Evolutionary conservation across 2,329 filamentous ascomycete genomes (phyloP).

Genomic region (Ophiostoma sp.): DNA sequence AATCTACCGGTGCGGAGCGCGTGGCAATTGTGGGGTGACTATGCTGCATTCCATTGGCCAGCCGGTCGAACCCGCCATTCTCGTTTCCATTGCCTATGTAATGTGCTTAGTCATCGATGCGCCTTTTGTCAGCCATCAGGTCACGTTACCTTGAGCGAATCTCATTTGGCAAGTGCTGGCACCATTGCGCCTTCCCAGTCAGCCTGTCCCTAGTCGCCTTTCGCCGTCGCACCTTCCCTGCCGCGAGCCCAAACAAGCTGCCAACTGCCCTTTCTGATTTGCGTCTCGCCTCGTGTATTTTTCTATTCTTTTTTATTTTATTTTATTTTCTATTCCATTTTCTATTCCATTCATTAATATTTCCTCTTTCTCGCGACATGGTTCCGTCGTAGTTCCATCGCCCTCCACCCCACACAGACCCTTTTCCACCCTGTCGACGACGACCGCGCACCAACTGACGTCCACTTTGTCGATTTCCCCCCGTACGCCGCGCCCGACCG

Average conservation of each 20-base stretch:
- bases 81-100: too few species aligned
- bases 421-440: not conserved
- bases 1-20: not conserved
- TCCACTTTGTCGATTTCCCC: not conserved
- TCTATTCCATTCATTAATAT: not conserved
- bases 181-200: not conserved
- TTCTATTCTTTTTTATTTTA: not conserved
- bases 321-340: not conserved
- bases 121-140: not conserved
- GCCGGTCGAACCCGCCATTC: too few species aligned
- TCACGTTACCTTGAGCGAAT: not conserved
- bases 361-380: constrained; percentile 11
- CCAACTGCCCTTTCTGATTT: too few species aligned
- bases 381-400: not conserved
- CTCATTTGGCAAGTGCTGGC: not conserved
- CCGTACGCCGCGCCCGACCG: constrained; percentile 11
- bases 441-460: not conserved
- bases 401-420: constrained; percentile 7
- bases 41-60: not conserved
- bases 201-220: not conserved
- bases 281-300: not conserved
- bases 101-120: not conserved
- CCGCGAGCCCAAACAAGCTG: not conserved
- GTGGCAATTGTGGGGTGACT: not conserved
- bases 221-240: constrained; percentile 2